A percentile compares a stretch with the other conserved stretches of the same genome.
These are phyloP conservation scores for Colletotrichum sp. DNA, from an alignment of 2,329 filamentous ascomycete genomes.

Conservation along the genomic window DNA sequence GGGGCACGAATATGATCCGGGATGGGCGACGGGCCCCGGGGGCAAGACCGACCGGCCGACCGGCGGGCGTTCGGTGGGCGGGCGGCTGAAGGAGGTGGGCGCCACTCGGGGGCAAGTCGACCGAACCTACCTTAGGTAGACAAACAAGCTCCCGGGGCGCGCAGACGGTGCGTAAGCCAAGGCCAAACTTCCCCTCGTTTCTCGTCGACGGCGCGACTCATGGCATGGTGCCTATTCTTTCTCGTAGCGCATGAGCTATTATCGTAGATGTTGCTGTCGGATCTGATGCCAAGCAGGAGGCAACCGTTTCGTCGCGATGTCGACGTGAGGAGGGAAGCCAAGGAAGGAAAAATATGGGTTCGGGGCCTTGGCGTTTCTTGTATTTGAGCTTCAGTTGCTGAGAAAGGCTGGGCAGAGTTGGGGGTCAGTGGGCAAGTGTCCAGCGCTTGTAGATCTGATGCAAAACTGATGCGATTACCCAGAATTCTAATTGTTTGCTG, in stretches of 20 bases:
- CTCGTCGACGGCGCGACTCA: background rate
- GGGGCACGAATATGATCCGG: constrained; percentile 11
- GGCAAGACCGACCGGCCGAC: background rate
- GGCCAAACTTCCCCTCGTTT: background rate
- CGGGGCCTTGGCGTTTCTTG: constrained; percentile 17
- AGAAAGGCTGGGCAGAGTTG: background rate
- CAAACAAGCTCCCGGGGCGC: background rate
- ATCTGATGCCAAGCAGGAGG: constrained; percentile 6
- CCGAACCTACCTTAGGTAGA: background rate
- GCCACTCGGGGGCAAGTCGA: background rate
- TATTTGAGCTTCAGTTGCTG: constrained; percentile 1
- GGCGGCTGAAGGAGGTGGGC: background rate
- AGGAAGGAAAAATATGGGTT: background rate
- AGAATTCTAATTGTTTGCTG: background rate
- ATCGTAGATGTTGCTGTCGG: background rate
- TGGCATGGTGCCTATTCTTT: background rate
- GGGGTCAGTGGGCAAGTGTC: background rate
- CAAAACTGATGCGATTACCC: background rate
- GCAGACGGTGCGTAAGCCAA: constrained; percentile 10
- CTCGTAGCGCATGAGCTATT: background rate
- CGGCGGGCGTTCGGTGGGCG: background rate
- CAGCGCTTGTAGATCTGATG: background rate
- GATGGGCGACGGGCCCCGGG: background rate
- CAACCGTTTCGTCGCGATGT: background rate
- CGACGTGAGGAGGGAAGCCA: background rate